Base-by-base conservation (phyloP, 495 filamentous ascomycete genomes). In the Pseudevernia furfuracea region DNA sequence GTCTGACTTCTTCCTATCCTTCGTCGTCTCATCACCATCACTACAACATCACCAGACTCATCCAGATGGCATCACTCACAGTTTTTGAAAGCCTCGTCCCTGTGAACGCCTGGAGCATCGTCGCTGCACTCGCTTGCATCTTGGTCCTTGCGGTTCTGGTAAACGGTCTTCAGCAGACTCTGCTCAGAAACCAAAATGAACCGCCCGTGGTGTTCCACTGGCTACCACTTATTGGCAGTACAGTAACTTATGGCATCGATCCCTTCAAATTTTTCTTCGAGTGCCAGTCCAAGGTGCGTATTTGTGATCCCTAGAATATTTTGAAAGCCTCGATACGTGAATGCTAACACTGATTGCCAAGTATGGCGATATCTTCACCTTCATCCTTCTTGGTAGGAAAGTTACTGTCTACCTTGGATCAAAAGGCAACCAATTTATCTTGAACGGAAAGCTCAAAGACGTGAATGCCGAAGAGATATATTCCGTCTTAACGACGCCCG, bases 131-230 rank as follows among this genome's bases (percentile, higher is more conserved):
- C 32, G 30, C 56, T 43, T 30, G 57, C 44, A 62, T 70, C 34
- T 36, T 85, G 36, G 74, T 84, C 41, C 36, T 88, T 37, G 66
- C 78, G 1, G 80, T 92, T 25, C 61, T 86, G 44, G 41, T 87
- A 68, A 91, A 92, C 71, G 82, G 92, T 53, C 58, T 87, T 46
- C 74, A 79, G 19, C 90, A 94, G 70, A 60, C 89, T 5, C 74
- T 91, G 59, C 85, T 89, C 72, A 85, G 80, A 72, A 87, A 87
- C 64, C 79, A 81, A 53, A 85, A 86, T 71, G 87, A 91, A 71
- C 90, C 90, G 12, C 90, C 90, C 5, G 66, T 93, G 17, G 89
- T 95, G 43, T 95, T 92, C 69, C 89, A 92, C 76, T 92, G 85
- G 85, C 82, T 93, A 70, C 90, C 90, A 10, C 70, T 92, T 37